A percentile compares a stretch with the other conserved stretches of the same genome.
phyloP scores from a whole-genome alignment of 1,284 basidiomycete genomes.

The Moniliophthora roreri region DNA sequence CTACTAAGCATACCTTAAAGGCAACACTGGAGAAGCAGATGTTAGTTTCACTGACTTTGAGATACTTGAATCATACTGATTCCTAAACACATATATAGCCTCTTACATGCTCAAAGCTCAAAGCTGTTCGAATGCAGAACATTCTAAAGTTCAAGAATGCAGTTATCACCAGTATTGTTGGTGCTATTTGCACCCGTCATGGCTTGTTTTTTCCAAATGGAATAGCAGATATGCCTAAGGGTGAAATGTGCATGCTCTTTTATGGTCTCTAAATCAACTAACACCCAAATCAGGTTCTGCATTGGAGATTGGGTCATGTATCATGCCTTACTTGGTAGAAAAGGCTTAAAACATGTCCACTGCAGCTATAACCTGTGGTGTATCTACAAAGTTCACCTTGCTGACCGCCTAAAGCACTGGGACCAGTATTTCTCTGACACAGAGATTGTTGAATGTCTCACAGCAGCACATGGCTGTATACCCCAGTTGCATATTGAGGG shows the following conservation, averaged over 20 bases:
- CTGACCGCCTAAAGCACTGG: background rate
- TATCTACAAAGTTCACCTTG: background rate
- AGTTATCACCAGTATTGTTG: constrained; percentile 25
- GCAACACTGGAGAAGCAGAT: background rate
- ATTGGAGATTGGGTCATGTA: background rate
- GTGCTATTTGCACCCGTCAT: constrained; percentile 20
- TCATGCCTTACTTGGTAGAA: background rate
- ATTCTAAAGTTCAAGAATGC: constrained; percentile 27
- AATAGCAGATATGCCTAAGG: background rate
- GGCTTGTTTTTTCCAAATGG: background rate
- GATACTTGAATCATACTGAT: no score
- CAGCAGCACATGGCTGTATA: background rate
- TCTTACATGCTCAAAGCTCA: constrained; percentile 23
- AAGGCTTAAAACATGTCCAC: background rate
- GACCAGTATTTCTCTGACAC: no score
- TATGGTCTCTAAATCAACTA: background rate
- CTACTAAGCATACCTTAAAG: background rate
- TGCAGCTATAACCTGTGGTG: background rate
- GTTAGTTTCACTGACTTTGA: background rate
- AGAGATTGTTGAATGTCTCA: background rate
- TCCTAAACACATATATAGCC: constrained; percentile 15
- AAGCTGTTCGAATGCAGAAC: constrained; percentile 24
- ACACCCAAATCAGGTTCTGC: background rate
- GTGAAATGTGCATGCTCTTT: background rate
- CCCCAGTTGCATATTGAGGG: constrained; percentile 6